A percentile compares a stretch with the other conserved stretches of the same genome.
These are phyloP conservation scores for Suillus luteus DNA, from an alignment of 768 basidiomycete genomes.

Conservation along the genomic window DNA sequence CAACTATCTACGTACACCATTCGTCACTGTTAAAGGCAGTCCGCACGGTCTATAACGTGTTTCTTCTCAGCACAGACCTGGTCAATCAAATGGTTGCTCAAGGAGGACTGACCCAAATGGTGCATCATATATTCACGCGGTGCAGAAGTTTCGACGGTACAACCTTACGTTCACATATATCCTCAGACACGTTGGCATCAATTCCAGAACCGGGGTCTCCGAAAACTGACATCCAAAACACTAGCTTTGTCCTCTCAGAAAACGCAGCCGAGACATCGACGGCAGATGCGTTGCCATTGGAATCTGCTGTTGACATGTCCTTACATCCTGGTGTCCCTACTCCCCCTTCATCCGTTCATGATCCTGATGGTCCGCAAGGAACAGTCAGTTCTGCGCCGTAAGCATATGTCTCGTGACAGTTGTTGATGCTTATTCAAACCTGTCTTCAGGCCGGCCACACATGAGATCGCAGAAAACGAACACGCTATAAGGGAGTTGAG, in stretches of 20 bases:
- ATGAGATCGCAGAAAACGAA: conserved; percentile 15
- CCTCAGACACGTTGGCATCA: conserved; percentile 24
- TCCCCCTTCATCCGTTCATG: too few relatives aligned
- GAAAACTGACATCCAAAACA: not conserved
- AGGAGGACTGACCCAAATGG: conserved; percentile 97
- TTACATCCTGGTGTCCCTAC: not conserved
- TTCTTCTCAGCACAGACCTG: conserved; percentile 84
- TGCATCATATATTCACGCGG: conserved; percentile 92
- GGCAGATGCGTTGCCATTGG: not conserved
- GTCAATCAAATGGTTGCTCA: conserved; percentile 99
- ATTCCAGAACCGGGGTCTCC: not conserved
- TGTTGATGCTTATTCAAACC: not conserved
- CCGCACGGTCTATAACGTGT: conserved; percentile 97
- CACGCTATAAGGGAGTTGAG: conserved; percentile 51
- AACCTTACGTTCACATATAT: conserved; percentile 22
- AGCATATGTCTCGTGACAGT: not conserved
- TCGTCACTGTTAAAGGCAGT: conserved; percentile 95
- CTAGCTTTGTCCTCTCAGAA: not conserved
- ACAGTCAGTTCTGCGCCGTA: not conserved
- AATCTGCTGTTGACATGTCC: not conserved
- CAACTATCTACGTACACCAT: conserved; percentile 89
- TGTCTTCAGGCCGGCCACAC: not conserved
- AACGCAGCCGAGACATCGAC: not conserved
- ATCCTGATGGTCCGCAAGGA: conserved; percentile 2
- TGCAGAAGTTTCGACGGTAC: conserved; percentile 47